Evolutionary conservation across 495 filamentous ascomycete genomes (phyloP), one percentile per base, ranked within the genome.

Genomic region (Aspergillus indologenus): DNA sequence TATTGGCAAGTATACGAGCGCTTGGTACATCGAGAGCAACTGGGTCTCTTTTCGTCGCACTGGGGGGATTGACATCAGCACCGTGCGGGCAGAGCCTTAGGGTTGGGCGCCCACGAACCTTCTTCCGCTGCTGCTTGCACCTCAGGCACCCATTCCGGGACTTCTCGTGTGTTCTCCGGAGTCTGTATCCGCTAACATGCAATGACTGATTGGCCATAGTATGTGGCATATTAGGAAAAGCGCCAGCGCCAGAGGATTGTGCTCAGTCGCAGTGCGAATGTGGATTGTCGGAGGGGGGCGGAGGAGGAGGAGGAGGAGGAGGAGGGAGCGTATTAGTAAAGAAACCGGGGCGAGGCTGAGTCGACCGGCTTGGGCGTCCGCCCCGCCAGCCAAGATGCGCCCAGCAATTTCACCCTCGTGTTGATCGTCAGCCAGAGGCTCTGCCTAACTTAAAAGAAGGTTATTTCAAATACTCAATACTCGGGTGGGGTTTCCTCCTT

Each of bases 91-190:
- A 1, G 17, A 53, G 9, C 4, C 26, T 29, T 29, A 48, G 19
- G 19, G 53, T 29, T 18, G 40, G 31, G 47, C 21, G 34, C 47
- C 29, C 17, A 50, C 26, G 12, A 61, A 71, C 72, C 68, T 75
- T 75, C 22, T 71, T 69, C 51, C 67, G 62, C 42, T 70, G 71
- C 22, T 72, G 63, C 54, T 74, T 74, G 49, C 73, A 75, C 58
- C 65, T 68, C 4, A 68, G 47, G 49, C 71, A 74, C 9, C 73
- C 71, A 57, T 63, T 68, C 45, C 70, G 62, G 3, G 71, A 75
- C 59, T 75, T 75, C 60, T 62, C 67, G 59, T 75, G 73, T 52
- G 62, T 52, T 55, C 63, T 60, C 20, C 67, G 61, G 14, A 72
- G 53, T 43, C 63, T 71, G 21, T 61, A 64, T 23, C 53, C 64